phyloP scores from a whole-genome alignment of 2,329 filamentous ascomycete genomes.

The Thelonectria blattea region DNA sequence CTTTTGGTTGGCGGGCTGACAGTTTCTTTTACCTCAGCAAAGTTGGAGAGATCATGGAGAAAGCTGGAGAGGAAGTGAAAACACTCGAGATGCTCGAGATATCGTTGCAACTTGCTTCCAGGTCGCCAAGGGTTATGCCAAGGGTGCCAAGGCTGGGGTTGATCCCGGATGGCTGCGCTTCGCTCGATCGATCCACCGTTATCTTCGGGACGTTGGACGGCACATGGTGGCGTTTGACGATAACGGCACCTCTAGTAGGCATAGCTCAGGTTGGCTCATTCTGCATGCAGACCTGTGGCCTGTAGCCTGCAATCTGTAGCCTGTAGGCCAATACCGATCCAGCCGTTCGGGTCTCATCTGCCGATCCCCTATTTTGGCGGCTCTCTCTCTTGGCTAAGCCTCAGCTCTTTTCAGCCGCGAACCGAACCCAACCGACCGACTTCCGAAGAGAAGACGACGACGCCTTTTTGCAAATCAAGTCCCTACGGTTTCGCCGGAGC shows the following conservation, averaged over 20 bases:
- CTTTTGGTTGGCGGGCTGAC: conserved; percentile 6
- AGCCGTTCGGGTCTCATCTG: conserved; percentile 13
- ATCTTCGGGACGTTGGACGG: neutral
- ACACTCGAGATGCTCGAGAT: neutral
- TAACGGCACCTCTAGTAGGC: conserved; percentile 1
- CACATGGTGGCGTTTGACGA: neutral
- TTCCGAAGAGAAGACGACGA: neutral
- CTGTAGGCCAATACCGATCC: conserved; percentile 12
- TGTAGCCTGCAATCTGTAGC: neutral
- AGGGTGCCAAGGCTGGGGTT: conserved; percentile 17
- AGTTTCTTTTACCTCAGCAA: conserved; percentile 15
- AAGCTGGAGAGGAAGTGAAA: neutral
- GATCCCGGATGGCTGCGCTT: conserved; percentile 7
- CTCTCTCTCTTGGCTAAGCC: neutral
- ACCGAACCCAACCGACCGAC: neutral
- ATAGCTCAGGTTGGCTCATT: neutral
- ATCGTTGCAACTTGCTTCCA: conserved; percentile 5
- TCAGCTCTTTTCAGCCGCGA: neutral
- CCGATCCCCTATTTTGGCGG: neutral
- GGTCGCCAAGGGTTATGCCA: conserved; percentile 8
- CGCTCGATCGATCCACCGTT: conserved; percentile 16
- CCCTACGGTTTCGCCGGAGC: conserved; percentile 13
- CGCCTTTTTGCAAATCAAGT: neutral
- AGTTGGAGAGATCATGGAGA: conserved; percentile 8
- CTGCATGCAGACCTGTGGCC: neutral